These are phyloP conservation scores for Mycosphaerella sp. DNA, from an alignment of 2,329 filamentous ascomycete genomes.

Conservation along the genomic window DNA sequence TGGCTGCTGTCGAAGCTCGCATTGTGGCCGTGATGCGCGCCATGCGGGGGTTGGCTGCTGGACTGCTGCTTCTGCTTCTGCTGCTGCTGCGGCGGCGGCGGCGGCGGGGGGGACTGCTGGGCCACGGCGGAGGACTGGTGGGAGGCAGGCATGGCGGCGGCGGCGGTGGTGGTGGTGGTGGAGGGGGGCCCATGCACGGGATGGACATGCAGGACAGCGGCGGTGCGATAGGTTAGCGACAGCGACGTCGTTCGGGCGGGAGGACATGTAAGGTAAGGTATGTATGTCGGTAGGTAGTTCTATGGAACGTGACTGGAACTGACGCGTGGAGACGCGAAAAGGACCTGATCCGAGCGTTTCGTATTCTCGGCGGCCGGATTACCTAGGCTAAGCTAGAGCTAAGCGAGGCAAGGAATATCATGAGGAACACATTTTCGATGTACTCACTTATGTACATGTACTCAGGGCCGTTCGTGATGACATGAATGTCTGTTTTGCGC, in stretches of 20 bases:
- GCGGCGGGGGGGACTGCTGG: constrained; percentile 18
- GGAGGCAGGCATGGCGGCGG: constrained; percentile 29
- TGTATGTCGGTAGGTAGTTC: neutral
- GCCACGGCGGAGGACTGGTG: constrained; percentile 23
- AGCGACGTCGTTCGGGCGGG: too few relatives aligned
- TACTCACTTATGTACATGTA: too few relatives aligned
- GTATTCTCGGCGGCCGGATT: too few relatives aligned
- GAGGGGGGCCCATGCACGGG: constrained; percentile 13
- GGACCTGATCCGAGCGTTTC: too few relatives aligned
- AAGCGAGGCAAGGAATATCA: too few relatives aligned
- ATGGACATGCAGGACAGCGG: neutral
- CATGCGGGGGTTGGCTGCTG: constrained; percentile 17
- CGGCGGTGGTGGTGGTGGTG: too few relatives aligned
- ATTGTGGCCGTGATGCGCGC: constrained; percentile 25
- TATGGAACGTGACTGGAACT: too few relatives aligned
- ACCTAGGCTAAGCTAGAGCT: too few relatives aligned
- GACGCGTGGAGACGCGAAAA: too few relatives aligned
- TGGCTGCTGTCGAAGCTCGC: constrained; percentile 28
- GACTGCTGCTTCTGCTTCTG: constrained; percentile 18
- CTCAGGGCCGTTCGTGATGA: neutral
- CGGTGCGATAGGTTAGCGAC: too few relatives aligned
- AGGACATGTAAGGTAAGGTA: neutral
- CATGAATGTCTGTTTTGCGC: neutral
- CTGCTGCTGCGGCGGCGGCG: constrained; percentile 15
- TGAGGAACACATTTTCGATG: too few relatives aligned